A percentile compares a stretch with the other conserved stretches of the same genome.
phyloP scores from a whole-genome alignment of 192 early-diverging fungal genomes.

The Chytriomyces sp. region DNA sequence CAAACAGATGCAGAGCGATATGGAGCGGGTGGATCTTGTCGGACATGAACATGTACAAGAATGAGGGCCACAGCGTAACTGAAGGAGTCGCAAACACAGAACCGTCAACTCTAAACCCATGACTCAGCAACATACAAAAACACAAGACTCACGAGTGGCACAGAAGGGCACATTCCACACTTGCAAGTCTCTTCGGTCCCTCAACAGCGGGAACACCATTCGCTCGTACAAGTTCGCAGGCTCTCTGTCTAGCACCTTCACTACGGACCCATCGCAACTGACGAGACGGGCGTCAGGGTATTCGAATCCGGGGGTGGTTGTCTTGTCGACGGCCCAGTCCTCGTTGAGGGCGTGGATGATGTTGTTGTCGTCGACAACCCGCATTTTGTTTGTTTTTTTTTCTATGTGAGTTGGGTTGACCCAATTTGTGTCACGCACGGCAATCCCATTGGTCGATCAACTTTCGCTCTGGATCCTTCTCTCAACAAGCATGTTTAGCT shows the following conservation, averaged over 20 bases:
- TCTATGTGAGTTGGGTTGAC: neutral
- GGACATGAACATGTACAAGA: conserved; percentile 21
- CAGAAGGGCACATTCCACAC: conserved; percentile 17
- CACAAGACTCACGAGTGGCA: conserved; percentile 9
- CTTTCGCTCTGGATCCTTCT: too few relatives aligned
- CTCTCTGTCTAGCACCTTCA: conserved; percentile 1
- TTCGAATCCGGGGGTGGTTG: conserved; percentile 24
- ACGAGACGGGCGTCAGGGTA: neutral
- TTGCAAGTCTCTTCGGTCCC: conserved; percentile 28
- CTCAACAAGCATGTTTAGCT: too few relatives aligned
- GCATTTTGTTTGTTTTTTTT: neutral
- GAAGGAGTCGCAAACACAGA: neutral
- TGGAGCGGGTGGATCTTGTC: conserved; percentile 14
- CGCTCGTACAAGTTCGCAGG: conserved; percentile 27
- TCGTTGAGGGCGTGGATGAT: conserved; percentile 23
- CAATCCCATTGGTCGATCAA: too few relatives aligned
- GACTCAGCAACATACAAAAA: neutral
- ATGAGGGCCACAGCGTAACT: conserved; percentile 24
- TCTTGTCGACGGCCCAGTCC: conserved; percentile 19
- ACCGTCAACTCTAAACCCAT: neutral
- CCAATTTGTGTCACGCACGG: neutral
- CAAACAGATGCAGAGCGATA: conserved; percentile 12
- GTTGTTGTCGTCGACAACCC: conserved; percentile 17
- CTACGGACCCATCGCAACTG: neutral
- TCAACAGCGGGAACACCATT: conserved; percentile 23